These are phyloP conservation scores for Phytophthora constricta DNA, from an alignment of 352 stramenopile species.

Conservation along the genomic window DNA sequence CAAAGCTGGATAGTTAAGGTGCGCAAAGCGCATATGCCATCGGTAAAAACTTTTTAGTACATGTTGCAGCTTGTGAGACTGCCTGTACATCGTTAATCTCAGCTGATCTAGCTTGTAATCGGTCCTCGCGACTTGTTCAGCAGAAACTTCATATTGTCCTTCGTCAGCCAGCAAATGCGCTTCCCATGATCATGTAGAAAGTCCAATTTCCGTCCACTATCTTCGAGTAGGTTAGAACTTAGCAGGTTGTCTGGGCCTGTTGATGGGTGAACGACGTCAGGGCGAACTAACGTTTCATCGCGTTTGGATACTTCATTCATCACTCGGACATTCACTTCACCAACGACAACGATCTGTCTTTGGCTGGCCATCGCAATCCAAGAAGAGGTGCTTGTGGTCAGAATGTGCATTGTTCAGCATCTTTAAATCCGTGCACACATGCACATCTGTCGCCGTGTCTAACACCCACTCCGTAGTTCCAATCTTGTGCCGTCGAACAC, in stretches of 20 bases:
- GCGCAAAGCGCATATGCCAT: no score
- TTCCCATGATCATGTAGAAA: no score
- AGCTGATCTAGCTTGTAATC: no score
- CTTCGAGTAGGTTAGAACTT: constrained; percentile 3
- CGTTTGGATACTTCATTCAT: constrained; percentile 14
- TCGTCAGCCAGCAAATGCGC: no score
- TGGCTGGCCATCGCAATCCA: neutral
- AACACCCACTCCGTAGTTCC: constrained; percentile 13
- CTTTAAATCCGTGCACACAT: constrained; percentile 10
- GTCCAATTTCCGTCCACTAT: no score
- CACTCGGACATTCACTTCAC: constrained; percentile 4
- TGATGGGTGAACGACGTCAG: constrained; percentile 7
- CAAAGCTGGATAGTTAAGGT: no score
- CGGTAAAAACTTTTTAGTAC: no score
- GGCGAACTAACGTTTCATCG: constrained; percentile 3
- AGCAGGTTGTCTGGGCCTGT: constrained; percentile 19
- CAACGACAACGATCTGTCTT: no score
- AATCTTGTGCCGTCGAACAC: constrained; percentile 5
- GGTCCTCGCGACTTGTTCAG: no score
- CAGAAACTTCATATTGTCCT: no score
- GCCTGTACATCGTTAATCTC: no score
- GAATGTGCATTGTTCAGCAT: neutral
- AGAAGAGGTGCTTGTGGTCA: neutral
- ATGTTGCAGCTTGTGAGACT: no score
- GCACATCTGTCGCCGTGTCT: constrained; percentile 10